Conservation (phyloP, 495 filamentous ascomycete species). For the Aspergillus funiculosus region DNA sequence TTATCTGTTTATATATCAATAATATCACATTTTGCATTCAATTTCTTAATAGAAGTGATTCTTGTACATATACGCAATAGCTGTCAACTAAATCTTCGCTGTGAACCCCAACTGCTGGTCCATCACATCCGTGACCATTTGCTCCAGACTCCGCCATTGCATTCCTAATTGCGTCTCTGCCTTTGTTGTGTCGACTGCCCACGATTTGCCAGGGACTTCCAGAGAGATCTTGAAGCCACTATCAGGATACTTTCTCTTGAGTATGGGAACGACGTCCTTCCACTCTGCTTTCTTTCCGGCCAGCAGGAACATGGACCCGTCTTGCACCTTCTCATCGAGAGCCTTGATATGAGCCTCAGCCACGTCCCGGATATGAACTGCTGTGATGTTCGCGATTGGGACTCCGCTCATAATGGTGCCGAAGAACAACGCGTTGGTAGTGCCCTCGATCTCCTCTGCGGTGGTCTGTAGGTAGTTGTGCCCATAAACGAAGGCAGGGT, state of each 20-base stretch:
- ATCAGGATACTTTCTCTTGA: slow-evolving; percentile 27
- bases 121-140: slow-evolving; percentile 32
- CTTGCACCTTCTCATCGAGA: slow-evolving; percentile 19
- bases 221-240: slow-evolving; percentile 21
- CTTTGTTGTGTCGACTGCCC: slow-evolving; percentile 52
- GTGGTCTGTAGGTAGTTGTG: slow-evolving; percentile 25
- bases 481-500: slow-evolving; percentile 29
- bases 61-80: no score
- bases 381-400: slow-evolving; percentile 8
- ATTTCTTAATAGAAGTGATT: no score
- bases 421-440: slow-evolving; percentile 22
- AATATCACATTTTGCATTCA: no score
- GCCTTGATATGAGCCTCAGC: slow-evolving; percentile 32
- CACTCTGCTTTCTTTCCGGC: slow-evolving; percentile 19
- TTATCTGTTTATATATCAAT: no score
- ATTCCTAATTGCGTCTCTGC: slow-evolving; percentile 40
- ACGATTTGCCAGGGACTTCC: slow-evolving; percentile 25
- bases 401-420: slow-evolving; percentile 16
- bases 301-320: slow-evolving; percentile 28
- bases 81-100: no score
- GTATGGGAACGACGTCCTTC: slow-evolving; percentile 26
- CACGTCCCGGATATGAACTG: slow-evolving; percentile 41
- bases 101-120: slow-evolving; percentile 31
- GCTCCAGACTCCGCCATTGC: slow-evolving; percentile 27
- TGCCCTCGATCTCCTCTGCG: slow-evolving; percentile 16